Percentiles rank a stretch among this genome's conserved stretches.
Evolutionary conservation across 2,329 filamentous ascomycete species (phyloP).

Genomic region (Pestalotiopsis sp.): DNA sequence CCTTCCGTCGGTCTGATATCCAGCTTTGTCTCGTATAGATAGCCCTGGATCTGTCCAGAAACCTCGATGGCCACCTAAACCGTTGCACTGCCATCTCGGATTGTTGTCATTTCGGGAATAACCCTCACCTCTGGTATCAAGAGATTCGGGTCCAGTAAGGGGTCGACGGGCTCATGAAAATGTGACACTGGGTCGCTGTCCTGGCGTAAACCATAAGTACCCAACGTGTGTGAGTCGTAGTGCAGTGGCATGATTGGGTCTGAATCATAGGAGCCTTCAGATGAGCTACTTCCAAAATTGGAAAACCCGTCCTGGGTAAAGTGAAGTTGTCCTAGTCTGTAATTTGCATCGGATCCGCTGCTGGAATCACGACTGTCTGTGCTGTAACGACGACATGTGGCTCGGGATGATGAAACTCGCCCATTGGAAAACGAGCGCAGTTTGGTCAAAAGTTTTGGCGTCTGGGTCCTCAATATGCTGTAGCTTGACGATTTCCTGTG

Average conservation of each 20-base stretch:
- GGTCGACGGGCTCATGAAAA: conserved; percentile 27
- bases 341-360: conserved; percentile 21
- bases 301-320: conserved; percentile 13
- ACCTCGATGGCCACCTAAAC: conserved; percentile 56
- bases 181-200: conserved; percentile 27
- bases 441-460: conserved; percentile 22
- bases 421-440: conserved; percentile 27
- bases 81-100: conserved; percentile 34
- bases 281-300: conserved; percentile 11
- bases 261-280: conserved; percentile 19
- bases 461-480: conserved; percentile 16
- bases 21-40: conserved; percentile 50
- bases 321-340: conserved; percentile 3
- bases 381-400: conserved; percentile 20
- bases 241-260: conserved; percentile 16
- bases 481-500: conserved; percentile 22
- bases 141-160: conserved; percentile 30
- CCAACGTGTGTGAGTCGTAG: conserved; percentile 13
- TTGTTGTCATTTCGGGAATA: conserved; percentile 41
- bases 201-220: conserved; percentile 12
- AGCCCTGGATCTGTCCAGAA: conserved; percentile 47
- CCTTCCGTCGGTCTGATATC: conserved; percentile 45
- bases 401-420: conserved; percentile 24
- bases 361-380: conserved; percentile 15
- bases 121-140: conserved; percentile 46